These are phyloP conservation scores for Globisporangium apiculatum DNA, from an alignment of 352 stramenopile genomes.

Conservation along the genomic window DNA sequence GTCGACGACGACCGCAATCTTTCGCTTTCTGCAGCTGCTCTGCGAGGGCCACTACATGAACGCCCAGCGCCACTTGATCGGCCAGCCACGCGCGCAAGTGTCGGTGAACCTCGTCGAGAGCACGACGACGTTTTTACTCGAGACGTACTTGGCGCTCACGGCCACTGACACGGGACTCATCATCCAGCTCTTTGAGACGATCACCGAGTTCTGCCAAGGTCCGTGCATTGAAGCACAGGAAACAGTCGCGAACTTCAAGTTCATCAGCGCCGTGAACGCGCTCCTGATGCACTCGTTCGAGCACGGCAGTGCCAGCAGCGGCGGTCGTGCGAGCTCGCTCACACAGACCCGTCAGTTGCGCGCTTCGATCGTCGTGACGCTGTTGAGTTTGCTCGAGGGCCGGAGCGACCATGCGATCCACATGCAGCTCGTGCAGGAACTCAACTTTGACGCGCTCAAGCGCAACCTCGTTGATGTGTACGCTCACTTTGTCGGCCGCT, in stretches of 20 bases:
- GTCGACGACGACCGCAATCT: slow-evolving; percentile 44
- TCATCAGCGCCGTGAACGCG: slow-evolving; percentile 67
- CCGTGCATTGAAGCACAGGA: slow-evolving; percentile 65
- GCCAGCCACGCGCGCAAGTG: slow-evolving; percentile 18
- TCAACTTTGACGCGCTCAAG: slow-evolving; percentile 68
- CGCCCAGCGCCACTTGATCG: slow-evolving; percentile 48
- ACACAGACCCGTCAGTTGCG: slow-evolving; percentile 30
- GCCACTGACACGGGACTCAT: slow-evolving; percentile 46
- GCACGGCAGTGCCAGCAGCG: slow-evolving; percentile 5
- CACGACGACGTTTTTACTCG: slow-evolving; percentile 57
- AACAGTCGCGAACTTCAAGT: slow-evolving; percentile 69
- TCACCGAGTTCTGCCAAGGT: slow-evolving; percentile 75
- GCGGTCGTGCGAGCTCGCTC: not conserved
- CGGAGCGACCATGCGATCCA: slow-evolving; percentile 50
- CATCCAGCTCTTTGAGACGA: slow-evolving; percentile 69
- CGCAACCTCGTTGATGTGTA: slow-evolving; percentile 57
- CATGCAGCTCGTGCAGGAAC: slow-evolving; percentile 55
- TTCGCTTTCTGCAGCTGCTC: slow-evolving; percentile 66
- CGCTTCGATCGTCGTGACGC: slow-evolving; percentile 46
- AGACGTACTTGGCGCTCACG: slow-evolving; percentile 45
- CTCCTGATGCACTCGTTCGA: slow-evolving; percentile 54
- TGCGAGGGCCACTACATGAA: slow-evolving; percentile 70
- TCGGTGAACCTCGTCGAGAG: slow-evolving; percentile 57
- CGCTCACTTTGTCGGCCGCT: slow-evolving; percentile 28
- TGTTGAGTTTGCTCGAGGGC: slow-evolving; percentile 62